Conservation (phyloP, 2,329 filamentous ascomycete genomes). For the Orbilia javanica region DNA sequence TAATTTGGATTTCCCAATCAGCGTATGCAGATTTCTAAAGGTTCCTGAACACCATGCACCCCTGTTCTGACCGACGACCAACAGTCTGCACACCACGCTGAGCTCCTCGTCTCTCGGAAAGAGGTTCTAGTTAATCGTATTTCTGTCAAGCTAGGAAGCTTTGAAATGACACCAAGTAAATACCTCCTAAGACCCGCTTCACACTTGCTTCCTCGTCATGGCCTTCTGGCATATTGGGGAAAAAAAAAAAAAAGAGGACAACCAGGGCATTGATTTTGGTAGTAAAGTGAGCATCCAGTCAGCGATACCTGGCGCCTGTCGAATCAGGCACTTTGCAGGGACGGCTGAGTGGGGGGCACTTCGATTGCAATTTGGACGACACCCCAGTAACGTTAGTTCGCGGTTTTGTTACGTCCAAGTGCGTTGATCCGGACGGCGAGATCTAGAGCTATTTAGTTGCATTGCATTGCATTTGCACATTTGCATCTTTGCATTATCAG, state of each 20-base stretch:
- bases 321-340: neutral
- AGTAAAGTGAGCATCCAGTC: too few species aligned
- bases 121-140: too few species aligned
- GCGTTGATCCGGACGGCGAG: neutral
- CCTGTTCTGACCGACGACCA: neutral
- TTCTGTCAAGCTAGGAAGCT: too few species aligned
- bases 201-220: neutral
- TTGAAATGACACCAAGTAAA: too few species aligned
- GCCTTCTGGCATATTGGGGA: too few species aligned
- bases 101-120: too few species aligned
- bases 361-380: neutral
- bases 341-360: neutral
- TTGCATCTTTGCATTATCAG: neutral
- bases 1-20: constrained; percentile 4
- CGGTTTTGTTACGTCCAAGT: neutral
- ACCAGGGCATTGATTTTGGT: neutral
- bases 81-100: neutral
- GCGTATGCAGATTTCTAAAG: neutral
- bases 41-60: neutral
- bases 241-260: too few species aligned
- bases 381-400: too few species aligned
- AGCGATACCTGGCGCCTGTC: neutral
- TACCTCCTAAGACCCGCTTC: too few species aligned
- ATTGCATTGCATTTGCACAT: neutral
- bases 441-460: neutral